A percentile compares a stretch with the other conserved stretches of the same genome.
These are phyloP conservation scores for Aspergillus heteromorphus DNA, from an alignment of 495 filamentous ascomycete species.

Conservation along the genomic window DNA sequence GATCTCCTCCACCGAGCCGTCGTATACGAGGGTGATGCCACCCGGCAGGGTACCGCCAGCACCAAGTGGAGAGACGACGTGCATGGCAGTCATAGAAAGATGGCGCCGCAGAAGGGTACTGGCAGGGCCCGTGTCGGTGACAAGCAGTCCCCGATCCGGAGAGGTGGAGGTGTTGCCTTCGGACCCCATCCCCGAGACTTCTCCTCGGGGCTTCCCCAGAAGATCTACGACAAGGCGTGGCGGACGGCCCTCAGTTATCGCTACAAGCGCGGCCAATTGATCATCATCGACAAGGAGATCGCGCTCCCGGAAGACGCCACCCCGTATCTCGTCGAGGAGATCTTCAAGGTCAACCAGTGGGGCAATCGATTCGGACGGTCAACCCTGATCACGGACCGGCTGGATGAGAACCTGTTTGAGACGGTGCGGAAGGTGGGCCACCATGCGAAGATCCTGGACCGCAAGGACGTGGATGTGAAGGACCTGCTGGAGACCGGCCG, in stretches of 20 bases:
- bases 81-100: conserved; percentile 70
- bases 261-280: conserved; percentile 76
- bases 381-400: conserved; percentile 63
- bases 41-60: conserved; percentile 80
- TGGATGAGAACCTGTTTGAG: conserved; percentile 35
- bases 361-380: conserved; percentile 64
- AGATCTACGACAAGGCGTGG: conserved; percentile 96
- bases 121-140: conserved; percentile 75
- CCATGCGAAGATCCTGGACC: conserved; percentile 61
- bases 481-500: conserved; percentile 79
- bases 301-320: conserved; percentile 52
- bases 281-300: conserved; percentile 71
- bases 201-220: conserved; percentile 70
- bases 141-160: conserved; percentile 74
- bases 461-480: conserved; percentile 85
- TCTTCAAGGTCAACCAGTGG: conserved; percentile 70
- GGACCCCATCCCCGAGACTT: conserved; percentile 91
- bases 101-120: conserved; percentile 78
- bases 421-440: conserved; percentile 53
- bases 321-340: conserved; percentile 52
- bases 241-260: conserved; percentile 89
- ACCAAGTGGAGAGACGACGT: conserved; percentile 83
- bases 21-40: conserved; percentile 84
- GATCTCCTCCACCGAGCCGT: conserved; percentile 93
- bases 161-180: conserved; percentile 78